Evolutionary conservation across 1,284 basidiomycete genomes (phyloP).

Genomic region (Papiliotrema fonsecae): DNA sequence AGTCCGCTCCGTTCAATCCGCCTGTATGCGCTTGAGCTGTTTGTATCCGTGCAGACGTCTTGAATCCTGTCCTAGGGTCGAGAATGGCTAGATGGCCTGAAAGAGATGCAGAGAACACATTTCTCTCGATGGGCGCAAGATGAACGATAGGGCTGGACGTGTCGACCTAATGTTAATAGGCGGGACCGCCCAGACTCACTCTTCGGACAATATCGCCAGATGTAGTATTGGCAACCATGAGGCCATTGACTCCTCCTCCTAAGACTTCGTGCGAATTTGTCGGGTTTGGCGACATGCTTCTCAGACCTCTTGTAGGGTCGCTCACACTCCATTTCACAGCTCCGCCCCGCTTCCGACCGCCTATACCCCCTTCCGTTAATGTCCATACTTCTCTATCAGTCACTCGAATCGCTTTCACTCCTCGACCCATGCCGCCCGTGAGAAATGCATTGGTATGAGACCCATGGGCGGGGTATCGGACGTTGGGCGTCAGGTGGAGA

Average conservation of each 20-base stretch:
- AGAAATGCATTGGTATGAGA: conserved; percentile 7
- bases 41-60: conserved; percentile 51
- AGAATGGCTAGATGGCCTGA: conserved; percentile 81
- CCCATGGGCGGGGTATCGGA: conserved; percentile 62
- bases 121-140: conserved; percentile 35
- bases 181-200: conserved; percentile 36
- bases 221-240: conserved; percentile 67
- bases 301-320: conserved; percentile 39
- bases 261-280: conserved; percentile 55
- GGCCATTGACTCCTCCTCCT: conserved; percentile 56
- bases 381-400: conserved; percentile 67
- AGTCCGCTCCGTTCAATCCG: conserved; percentile 77
- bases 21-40: conserved; percentile 70
- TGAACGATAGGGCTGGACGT: conserved; percentile 36
- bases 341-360: conserved; percentile 46
- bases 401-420: conserved; percentile 64
- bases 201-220: conserved; percentile 66
- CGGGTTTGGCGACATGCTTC: conserved; percentile 48
- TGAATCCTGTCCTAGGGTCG: conserved; percentile 64
- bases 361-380: conserved; percentile 44
- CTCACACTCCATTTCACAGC: conserved; percentile 43
- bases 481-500: conserved; percentile 51
- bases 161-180: conserved; percentile 25
- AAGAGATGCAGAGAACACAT: conserved; percentile 67
- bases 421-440: conserved; percentile 8